Evolutionary conservation across 768 basidiomycete genomes (phyloP).

Genomic region (Mycena latifolia): DNA sequence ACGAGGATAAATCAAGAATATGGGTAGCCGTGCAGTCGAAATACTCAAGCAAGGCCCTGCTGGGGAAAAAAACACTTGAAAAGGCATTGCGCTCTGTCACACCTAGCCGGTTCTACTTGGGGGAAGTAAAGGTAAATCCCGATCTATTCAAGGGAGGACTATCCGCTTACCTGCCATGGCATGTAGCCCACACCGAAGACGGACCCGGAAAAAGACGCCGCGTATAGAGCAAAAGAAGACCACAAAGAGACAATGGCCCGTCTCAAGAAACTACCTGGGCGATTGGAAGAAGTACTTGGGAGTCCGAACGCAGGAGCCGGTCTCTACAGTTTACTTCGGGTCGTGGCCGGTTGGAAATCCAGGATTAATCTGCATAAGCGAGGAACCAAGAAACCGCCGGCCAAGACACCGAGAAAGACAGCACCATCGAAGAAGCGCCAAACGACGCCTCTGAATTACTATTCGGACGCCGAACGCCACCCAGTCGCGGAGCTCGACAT

Average conservation of each 20-base stretch:
- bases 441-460: background rate
- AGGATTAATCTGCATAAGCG: constrained; percentile 2
- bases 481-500: constrained; percentile 10
- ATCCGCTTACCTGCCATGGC: too few relatives aligned
- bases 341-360: constrained; percentile 1
- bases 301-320: background rate
- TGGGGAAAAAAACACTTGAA: background rate
- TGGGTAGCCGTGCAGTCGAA: constrained; percentile 19
- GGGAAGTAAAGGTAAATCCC: background rate
- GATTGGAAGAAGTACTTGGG: background rate
- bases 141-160: too few relatives aligned
- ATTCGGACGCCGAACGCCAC: background rate
- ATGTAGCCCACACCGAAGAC: too few relatives aligned
- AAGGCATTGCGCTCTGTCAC: constrained; percentile 2
- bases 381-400: background rate
- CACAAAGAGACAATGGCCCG: too few relatives aligned
- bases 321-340: constrained; percentile 4
- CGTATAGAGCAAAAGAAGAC: too few relatives aligned
- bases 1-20: background rate
- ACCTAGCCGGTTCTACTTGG: constrained; percentile 3
- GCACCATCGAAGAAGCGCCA: too few relatives aligned
- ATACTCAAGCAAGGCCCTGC: background rate
- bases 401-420: background rate
- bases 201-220: too few relatives aligned
- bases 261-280: background rate